Evolutionary conservation across 768 basidiomycete species (phyloP), one percentile per base, ranked within the genome.

Genomic region (Daedaleopsis nitida): DNA sequence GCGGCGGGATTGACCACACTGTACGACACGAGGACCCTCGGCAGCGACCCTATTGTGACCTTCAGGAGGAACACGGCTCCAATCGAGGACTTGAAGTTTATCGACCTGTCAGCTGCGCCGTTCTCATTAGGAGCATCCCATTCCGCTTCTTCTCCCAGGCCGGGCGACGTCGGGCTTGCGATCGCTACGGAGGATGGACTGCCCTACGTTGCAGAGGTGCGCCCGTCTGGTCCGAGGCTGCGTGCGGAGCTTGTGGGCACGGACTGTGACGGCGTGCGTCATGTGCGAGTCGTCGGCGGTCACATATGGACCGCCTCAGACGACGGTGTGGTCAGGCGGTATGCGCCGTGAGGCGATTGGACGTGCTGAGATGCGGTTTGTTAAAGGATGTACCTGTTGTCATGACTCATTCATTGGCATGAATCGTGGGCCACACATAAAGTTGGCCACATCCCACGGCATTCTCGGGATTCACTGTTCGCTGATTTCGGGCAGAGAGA

Each of bases 121-220:
- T 56, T 48, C 16, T 32, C 48, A 3, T 27, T 63, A 3, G 57
- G 45, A n/a, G 21, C 49, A 1, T n/a, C 38, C 5, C 9, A 38
- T 8, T 10, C 19, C 23, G 47, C 2, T n/a, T 9, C 24, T 1
- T 7, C 48, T 16, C 13, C 11, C 39, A 3, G 39, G 10, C 39
- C 11, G 13, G 17, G 39, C 35, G n/a, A 70, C 11, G 69, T 77
- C 1, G 74, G 73, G 6, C 60, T 88, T 52, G 79, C 77, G 2
- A 75, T 87, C 1, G 83, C 80, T 2, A 82, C 83, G 1, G 76
- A 78, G 45, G 87, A 88, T 67, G 88, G 87, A 1, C 73, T 89
- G 37, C 84, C 87, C 0, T 88, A 80, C 65, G 67, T 86, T 17
- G 83, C 83, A 0, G 73, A 71, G 42, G 65, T 85, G 2, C 66